Evolutionary conservation across 495 filamentous ascomycete genomes (phyloP), one percentile per base, ranked within the genome.

Genomic region (Aspergillus hancockii): DNA sequence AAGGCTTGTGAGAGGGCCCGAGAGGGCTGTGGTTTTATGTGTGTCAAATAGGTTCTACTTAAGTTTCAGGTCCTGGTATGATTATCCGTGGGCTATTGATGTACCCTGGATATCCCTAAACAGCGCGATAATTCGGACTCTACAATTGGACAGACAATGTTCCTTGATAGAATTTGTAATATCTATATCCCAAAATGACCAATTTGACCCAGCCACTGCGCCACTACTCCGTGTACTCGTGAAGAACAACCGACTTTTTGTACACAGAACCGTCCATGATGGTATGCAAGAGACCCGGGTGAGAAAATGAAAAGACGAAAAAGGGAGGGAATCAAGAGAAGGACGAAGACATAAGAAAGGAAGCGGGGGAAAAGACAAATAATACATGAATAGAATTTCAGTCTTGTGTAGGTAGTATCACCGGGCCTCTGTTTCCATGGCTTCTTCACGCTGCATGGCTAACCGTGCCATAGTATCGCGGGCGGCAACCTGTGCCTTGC

Each of bases 11-110:
- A 79, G 58, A 75, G 75, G 40, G 92, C 93, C 0, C 82, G 92
- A 38, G 75, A 87, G 31, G 92, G 93, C 1, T 80, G 96, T 55
- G 92, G 87, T 7, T 95, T 98, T 65, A 79, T 97, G 67, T 82
- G 80, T 55, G 85, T 96, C 23, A 96, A 93, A 67, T 89, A 68
- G 45, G 18, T 19, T n/a, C 14, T n/a, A 23, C n/a, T n/a, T 47
- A 8, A 3, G 16, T 8, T n/a, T n/a, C 13, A n/a, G 19, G 21
- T 23, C 38, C 38, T 52, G 6, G 14, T 21, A 9, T 30, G 40
- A n/a, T 19, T 45, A 1, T 47, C 21, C 19, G 43, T 47, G 38
- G 38, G 38, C 38, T 41, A n/a, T 18, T 41, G 16, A 41, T 41
- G 14, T 41, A 41, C 10, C 38, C 3, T n/a, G 16, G 14, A 41